These are phyloP conservation scores for Lablab purpureus DNA, from an alignment of 306 rosid species.

Conservation along the genomic window DNA sequence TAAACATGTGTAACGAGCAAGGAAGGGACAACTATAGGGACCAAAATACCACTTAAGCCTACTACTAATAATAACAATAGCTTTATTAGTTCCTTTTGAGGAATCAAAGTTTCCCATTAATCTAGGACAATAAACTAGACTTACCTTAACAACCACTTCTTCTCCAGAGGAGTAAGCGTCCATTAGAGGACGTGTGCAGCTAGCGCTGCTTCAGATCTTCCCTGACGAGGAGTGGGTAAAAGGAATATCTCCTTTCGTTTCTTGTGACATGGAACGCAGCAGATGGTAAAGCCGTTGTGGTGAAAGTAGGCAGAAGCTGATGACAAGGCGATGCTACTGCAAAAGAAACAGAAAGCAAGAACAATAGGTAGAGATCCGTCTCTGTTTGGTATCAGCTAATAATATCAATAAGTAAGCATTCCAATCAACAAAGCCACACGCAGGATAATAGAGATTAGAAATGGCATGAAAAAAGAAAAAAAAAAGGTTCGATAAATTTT, in stretches of 20 bases:
- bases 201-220: slow-evolving; percentile 90
- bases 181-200: slow-evolving; percentile 66
- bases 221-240: slow-evolving; percentile 63
- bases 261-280: slow-evolving; percentile 52
- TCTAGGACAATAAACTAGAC: slow-evolving; percentile 10
- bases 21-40: not conserved
- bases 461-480: not conserved
- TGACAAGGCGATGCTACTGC: slow-evolving; percentile 67
- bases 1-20: too few relatives aligned
- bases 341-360: slow-evolving; percentile 70
- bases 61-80: not conserved
- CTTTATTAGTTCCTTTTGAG: not conserved
- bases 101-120: slow-evolving; percentile 23
- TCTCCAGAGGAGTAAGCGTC: slow-evolving; percentile 81
- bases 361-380: slow-evolving; percentile 87
- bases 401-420: slow-evolving; percentile 47
- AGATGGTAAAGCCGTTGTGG: slow-evolving; percentile 61
- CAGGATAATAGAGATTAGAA: slow-evolving; percentile 17
- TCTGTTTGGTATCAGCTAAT: slow-evolving; percentile 54
- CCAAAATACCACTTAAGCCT: not conserved
- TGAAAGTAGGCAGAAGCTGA: slow-evolving; percentile 49
- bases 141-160: slow-evolving; percentile 78
- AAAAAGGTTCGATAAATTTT: slow-evolving; percentile 34
- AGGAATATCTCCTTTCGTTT: slow-evolving; percentile 56
- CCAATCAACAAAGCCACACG: slow-evolving; percentile 45